Percentiles rank a stretch among this genome's conserved stretches.
Conservation (phyloP, 1,139 yeast genomes). For the Nadsonia starkeyi-henricii region DNA sequence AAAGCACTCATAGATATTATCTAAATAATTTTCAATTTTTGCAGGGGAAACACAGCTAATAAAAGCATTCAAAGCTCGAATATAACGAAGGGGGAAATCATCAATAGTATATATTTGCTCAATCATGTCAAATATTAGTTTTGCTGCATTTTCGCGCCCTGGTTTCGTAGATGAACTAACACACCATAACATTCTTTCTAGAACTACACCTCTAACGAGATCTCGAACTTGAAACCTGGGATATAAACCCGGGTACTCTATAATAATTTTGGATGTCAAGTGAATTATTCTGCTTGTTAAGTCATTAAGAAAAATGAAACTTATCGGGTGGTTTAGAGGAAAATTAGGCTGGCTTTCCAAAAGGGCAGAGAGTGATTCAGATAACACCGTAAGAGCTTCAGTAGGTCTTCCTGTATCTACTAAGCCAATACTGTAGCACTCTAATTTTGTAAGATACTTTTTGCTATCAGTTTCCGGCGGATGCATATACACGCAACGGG, state of each 20-base stretch:
- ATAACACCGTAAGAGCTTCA: slow-evolving; percentile 6
- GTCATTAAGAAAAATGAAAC: neutral
- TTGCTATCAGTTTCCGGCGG: slow-evolving; percentile 1
- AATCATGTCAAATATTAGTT: slow-evolving; percentile 4
- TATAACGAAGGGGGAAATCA: slow-evolving; percentile 6
- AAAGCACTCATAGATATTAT: slow-evolving; percentile 2
- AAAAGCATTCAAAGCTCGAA: slow-evolving; percentile 5
- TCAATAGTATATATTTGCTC: slow-evolving; percentile 1
- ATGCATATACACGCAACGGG: slow-evolving; percentile 8
- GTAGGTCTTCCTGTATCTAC: neutral
- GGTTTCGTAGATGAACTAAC: slow-evolving; percentile 4
- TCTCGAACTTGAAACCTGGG: neutral
- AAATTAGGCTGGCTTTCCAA: neutral
- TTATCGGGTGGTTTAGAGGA: neutral
- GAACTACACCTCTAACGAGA: slow-evolving; percentile 5
- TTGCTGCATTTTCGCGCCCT: slow-evolving; percentile 1
- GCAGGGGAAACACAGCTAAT: slow-evolving; percentile 5
- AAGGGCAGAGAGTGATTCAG: slow-evolving; percentile 4
- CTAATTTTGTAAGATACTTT: slow-evolving; percentile 4
- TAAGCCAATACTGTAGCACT: slow-evolving; percentile 5
- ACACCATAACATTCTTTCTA: slow-evolving; percentile 5
- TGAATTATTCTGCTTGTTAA: neutral
- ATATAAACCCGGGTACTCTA: neutral
- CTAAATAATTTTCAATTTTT: slow-evolving; percentile 2
- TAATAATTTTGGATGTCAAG: neutral